Percentiles rank a stretch among this genome's conserved stretches.
Evolutionary conservation across 441 rosid species (phyloP).

Genomic region (Adansonia rubrostipa): DNA sequence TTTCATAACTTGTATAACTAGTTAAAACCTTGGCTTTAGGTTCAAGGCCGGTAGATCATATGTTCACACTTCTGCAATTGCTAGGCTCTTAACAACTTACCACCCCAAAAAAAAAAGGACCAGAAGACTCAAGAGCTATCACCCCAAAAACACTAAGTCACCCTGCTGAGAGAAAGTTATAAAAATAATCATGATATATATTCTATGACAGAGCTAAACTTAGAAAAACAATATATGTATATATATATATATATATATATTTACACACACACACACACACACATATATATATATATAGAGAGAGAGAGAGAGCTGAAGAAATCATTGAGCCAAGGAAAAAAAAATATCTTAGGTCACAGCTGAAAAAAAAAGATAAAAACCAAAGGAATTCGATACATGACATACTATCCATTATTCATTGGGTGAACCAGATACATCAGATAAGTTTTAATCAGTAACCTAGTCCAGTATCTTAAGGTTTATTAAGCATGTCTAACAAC

Average conservation of each 20-base stretch:
- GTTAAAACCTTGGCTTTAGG: too few species aligned
- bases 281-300: too few species aligned
- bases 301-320: background rate
- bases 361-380: background rate
- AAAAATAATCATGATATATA: constrained; percentile 8
- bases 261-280: too few species aligned
- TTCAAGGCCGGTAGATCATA: too few species aligned
- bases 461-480: constrained; percentile 28
- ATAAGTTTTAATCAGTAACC: constrained; percentile 10
- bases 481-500: constrained; percentile 42
- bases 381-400: background rate
- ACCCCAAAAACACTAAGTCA: too few species aligned
- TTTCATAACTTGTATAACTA: too few species aligned
- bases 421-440: constrained; percentile 6
- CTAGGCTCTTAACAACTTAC: too few species aligned
- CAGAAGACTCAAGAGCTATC: too few species aligned
- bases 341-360: background rate
- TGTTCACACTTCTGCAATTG: too few species aligned
- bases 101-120: too few species aligned
- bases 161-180: background rate
- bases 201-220: background rate
- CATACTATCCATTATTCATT: background rate
- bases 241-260: too few species aligned
- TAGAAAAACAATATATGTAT: background rate
- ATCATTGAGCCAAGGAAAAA: background rate